Evolutionary conservation across 768 basidiomycete genomes (phyloP), one percentile per base, ranked within the genome.

Genomic region (Boletellus ananas): DNA sequence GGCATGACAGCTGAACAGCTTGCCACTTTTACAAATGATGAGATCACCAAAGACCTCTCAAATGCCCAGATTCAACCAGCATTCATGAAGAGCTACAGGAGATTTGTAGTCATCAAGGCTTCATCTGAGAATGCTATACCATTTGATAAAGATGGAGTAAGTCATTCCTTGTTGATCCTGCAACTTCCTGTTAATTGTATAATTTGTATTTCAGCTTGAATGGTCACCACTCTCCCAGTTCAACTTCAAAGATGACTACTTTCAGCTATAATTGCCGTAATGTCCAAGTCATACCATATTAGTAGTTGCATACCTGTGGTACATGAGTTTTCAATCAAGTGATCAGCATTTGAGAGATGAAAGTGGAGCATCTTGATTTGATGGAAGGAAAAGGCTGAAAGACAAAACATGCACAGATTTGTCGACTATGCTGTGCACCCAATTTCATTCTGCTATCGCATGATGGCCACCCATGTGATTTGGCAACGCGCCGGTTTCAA

Each of bases 61-160:
- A 58, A 57, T 35, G 78, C 87, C 72, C 83, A 85, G 56, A 64
- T 68, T 38, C 85, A 89, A 52, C 85, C 83, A n/a, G 65, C 58
- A 20, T 70, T 88, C 33, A 81, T 85, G 78, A 67, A 73, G 41
- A 59, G 72, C 27, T 82, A 83, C 59, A 78, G 88, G 23, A 79
- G 88, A 23, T 90, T 79, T 65, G 79, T 86, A 11, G 73, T 86
- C 1, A 67, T 90, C 34, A 74, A 62, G 57, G 69, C 71, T 42
- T 60, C 67, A 38, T 64, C 60, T 31, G 70, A 76, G 54, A 52
- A 48, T 11, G 50, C 52, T 27, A 51, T 59, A 35, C 47, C 57
- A 45, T 54, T 47, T 47, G 62, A 72, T 38, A 64, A 61, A 40
- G 62, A 71, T 50, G 82, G 78, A 51, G 85, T 87, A 60, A 47